Evolutionary conservation across 139 green algal species (phyloP).

Genomic region (Ettlia oleoabundans): DNA sequence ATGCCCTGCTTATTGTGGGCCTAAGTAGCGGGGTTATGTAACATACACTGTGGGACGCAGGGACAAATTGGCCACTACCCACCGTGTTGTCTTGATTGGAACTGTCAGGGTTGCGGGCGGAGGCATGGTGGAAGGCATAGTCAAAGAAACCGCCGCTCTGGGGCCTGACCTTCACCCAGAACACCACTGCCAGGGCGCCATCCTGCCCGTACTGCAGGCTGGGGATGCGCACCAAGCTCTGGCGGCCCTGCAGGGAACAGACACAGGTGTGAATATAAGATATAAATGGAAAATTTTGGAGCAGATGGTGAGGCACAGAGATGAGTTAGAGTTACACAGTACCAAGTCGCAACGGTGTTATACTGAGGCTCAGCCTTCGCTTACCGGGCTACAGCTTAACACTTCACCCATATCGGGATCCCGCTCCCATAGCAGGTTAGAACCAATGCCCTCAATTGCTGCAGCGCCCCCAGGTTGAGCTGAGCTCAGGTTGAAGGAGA

Average conservation of each 20-base stretch:
- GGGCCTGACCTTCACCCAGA: conserved; percentile 30
- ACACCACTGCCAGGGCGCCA: conserved; percentile 24
- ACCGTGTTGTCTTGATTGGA: not conserved
- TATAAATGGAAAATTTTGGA: not conserved
- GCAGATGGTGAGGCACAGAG: too few species aligned
- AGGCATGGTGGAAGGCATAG: conserved; percentile 1
- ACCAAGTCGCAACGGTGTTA: not conserved
- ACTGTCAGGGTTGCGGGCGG: not conserved
- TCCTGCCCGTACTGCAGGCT: conserved; percentile 34
- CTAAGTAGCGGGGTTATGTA: too few species aligned
- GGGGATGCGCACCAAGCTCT: conserved; percentile 33
- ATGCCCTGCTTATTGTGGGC: not conserved
- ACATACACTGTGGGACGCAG: too few species aligned
- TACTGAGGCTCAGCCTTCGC: not conserved
- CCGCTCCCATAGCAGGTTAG: not conserved
- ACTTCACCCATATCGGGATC: conserved; percentile 11
- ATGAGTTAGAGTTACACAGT: too few species aligned
- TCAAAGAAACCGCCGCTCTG: not conserved
- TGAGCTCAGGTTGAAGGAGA: conserved; percentile 13
- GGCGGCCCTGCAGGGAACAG: not conserved
- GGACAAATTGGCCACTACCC: not conserved
- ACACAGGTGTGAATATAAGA: not conserved
- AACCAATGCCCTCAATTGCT: not conserved
- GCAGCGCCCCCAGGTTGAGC: not conserved
- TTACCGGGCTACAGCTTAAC: conserved; percentile 23